phyloP scores from a whole-genome alignment of 805 yeast genomes.

The Zygotorulaspora sp. region DNA sequence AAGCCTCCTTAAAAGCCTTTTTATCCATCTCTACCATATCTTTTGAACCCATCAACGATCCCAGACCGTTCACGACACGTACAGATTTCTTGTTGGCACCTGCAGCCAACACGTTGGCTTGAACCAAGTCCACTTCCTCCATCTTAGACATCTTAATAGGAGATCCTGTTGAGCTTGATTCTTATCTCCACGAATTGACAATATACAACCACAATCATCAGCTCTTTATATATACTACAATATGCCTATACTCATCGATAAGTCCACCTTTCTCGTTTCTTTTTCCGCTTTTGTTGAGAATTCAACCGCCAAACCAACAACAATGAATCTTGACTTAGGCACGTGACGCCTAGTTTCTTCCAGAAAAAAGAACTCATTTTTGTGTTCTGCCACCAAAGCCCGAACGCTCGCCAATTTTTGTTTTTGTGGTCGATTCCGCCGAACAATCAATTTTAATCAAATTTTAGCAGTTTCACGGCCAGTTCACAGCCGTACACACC shows the following conservation, averaged over 20 bases:
- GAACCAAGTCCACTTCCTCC: constrained; percentile 52
- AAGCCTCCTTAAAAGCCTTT: constrained; percentile 35
- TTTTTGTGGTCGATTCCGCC: no score
- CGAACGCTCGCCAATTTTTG: no score
- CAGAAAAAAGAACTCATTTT: no score
- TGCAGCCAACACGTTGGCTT: constrained; percentile 75
- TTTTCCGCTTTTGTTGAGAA: constrained; percentile 13
- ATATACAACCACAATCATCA: not conserved
- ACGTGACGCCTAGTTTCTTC: not conserved
- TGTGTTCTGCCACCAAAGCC: no score
- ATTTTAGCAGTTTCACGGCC: no score
- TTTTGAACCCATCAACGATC: constrained; percentile 77
- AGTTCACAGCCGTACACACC: no score
- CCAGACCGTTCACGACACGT: constrained; percentile 78
- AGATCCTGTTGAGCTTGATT: no score
- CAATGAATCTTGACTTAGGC: no score
- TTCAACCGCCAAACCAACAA: no score
- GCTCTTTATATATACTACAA: not conserved
- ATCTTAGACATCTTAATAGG: constrained; percentile 8
- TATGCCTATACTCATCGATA: not conserved
- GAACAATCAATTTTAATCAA: no score
- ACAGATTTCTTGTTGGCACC: constrained; percentile 68
- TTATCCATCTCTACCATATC: constrained; percentile 56
- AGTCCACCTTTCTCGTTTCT: constrained; percentile 4
- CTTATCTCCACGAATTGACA: no score